phyloP scores from a whole-genome alignment of 2,329 filamentous ascomycete species.

The Penicillium expansum region DNA sequence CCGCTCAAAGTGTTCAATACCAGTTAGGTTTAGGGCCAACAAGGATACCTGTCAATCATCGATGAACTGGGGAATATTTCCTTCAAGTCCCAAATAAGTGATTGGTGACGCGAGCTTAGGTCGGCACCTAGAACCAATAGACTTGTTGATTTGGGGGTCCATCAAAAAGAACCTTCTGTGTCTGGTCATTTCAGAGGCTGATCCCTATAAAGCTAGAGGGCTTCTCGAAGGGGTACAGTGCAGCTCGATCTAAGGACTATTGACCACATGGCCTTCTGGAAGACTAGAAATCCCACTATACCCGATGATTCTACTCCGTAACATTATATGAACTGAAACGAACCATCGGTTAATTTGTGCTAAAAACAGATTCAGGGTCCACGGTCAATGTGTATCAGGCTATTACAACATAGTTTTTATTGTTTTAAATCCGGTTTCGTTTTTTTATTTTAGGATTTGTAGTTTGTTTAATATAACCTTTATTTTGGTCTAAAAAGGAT shows the following conservation, averaged over 20 bases:
- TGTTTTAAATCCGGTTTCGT: constrained; percentile 3
- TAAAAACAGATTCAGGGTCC: constrained; percentile 32
- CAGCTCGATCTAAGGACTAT: constrained; percentile 1
- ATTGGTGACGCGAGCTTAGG: constrained; percentile 23
- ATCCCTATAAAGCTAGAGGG: constrained; percentile 19
- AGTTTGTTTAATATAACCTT: neutral
- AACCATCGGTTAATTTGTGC: constrained; percentile 22
- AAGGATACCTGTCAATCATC: constrained; percentile 25
- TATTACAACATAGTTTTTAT: constrained; percentile 3
- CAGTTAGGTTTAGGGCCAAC: constrained; percentile 18
- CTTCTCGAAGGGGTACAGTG: constrained; percentile 19
- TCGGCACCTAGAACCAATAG: constrained; percentile 23
- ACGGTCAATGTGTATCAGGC: constrained; percentile 19
- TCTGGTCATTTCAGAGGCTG: constrained; percentile 20
- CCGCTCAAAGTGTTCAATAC: constrained; percentile 1
- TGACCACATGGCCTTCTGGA: constrained; percentile 9
- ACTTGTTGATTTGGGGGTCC: constrained; percentile 17
- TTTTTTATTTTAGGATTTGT: neutral
- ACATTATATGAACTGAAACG: constrained; percentile 12
- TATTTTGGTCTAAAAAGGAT: neutral
- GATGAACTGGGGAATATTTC: constrained; percentile 27
- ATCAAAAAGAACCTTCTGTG: constrained; percentile 22
- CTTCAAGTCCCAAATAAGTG: constrained; percentile 12
- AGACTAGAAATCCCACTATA: constrained; percentile 5
- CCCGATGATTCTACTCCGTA: neutral